Base-by-base conservation (phyloP, 2,329 filamentous ascomycete genomes). In the Aspergillus proliferans region DNA sequence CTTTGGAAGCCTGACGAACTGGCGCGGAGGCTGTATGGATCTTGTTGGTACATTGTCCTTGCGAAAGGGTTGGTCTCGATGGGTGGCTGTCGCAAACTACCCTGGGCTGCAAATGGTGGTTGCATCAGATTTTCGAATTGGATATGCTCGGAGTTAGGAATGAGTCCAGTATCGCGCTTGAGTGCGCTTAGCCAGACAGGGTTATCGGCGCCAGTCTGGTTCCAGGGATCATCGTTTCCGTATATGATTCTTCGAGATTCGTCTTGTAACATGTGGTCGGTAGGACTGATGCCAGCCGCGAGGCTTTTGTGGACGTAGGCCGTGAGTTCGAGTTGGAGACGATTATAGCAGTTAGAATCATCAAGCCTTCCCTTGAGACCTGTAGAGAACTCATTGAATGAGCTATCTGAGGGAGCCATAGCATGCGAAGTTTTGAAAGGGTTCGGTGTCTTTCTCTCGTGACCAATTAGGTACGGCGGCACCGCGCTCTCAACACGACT, bases 171-270 rank as follows among this genome's bases (percentile, higher is more conserved):
- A 50, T 74, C 69, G 8, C 68, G 69, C 55, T 76, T 76, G 46
- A 76, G 56, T 22, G 73, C 58, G 48, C 67, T 66, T 9, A 76
- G 60, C 73, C 73, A 76, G 8, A 68, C 58, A n/a, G 68, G 60
- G 45, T 74, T 74, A 53, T 75, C 73, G 6, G 73, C 73, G 48
- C 71, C 71, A 3, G 73, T 75, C 58, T 73, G 66, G 45, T 70
- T 69, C 66, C 66, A 70, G n/a, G 58, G 59, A 30, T 70, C 67
- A 48, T 65, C 59, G 14, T 45, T 57, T 10, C 59, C 64, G 47
- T 69, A 70, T 42, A 70, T 63, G 6, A 68, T 56, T 46, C 52
- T 54, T 36, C 67, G 67, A 42, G 55, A 66, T 50, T 69, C 59
- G 19, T 67, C 58, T 53, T 70, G 67, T 38, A 70, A 53, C 61